These are phyloP conservation scores for Raphidocelis subcapitata DNA, from an alignment of 139 green algal genomes.

Conservation along the genomic window DNA sequence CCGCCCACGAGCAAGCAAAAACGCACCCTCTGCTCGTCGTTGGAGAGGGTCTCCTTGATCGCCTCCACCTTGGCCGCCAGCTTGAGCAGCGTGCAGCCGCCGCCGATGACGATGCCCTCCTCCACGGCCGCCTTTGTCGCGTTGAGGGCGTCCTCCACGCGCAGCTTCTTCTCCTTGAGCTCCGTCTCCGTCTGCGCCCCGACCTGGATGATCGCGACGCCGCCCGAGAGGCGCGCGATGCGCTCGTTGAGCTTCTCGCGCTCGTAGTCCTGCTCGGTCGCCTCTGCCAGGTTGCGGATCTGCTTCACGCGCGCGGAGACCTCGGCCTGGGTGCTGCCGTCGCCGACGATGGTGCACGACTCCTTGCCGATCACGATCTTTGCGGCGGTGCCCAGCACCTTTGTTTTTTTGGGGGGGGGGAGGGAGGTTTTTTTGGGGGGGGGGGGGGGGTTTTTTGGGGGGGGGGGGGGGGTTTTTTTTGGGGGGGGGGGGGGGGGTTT, in stretches of 20 bases:
- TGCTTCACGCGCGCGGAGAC: slow-evolving; percentile 93
- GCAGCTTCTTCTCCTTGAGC: slow-evolving; percentile 99
- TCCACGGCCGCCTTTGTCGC: slow-evolving; percentile 99
- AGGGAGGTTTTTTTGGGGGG: too few relatives aligned
- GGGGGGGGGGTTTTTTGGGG: too few relatives aligned
- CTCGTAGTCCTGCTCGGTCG: slow-evolving; percentile 95
- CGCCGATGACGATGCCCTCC: slow-evolving; percentile 99
- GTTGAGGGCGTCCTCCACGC: slow-evolving; percentile 99
- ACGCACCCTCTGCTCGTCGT: slow-evolving; percentile 90
- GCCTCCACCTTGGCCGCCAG: slow-evolving; percentile 81
- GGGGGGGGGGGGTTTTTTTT: too few relatives aligned
- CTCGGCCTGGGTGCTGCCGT: slow-evolving; percentile 79
- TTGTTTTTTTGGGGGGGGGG: too few relatives aligned
- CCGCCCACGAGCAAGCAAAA: too few relatives aligned
- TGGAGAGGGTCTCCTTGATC: slow-evolving; percentile 79
- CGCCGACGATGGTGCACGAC: slow-evolving; percentile 93
- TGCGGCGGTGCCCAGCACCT: slow-evolving; percentile 89
- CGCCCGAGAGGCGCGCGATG: slow-evolving; percentile 93
- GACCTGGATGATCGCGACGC: slow-evolving; percentile 98
- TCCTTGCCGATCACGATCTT: slow-evolving; percentile 92
- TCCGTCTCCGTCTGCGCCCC: slow-evolving; percentile 99
- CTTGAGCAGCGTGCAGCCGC: slow-evolving; percentile 96
- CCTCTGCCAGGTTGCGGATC: slow-evolving; percentile 89
- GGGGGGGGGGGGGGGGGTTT: too few relatives aligned
- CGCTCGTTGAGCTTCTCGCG: slow-evolving; percentile 99